Base-by-base conservation (phyloP, 805 yeast species). In the Metschnikowia aberdeeniae region DNA sequence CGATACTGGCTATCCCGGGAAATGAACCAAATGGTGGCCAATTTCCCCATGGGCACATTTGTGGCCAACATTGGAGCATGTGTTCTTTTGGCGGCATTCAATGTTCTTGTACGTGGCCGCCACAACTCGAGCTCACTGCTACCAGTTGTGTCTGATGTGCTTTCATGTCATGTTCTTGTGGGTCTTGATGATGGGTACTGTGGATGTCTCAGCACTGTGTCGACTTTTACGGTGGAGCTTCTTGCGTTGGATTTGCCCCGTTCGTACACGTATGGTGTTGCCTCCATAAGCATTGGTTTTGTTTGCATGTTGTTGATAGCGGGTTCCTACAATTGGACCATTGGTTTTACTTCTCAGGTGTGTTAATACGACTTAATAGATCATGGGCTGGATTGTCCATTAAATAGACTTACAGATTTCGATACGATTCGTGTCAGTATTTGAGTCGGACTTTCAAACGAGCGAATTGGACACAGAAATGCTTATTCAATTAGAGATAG, bases 171-270 rank as follows among this genome's bases (percentile, higher is more conserved):
- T 33, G 76, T 80, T 3, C 55, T 83, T 0, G 49, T 54, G 6
- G 89, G 84, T 0, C 57, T 85, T 2, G 70, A 66, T 14, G 77
- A 78, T 53, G 95, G 95, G 0, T 81, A 77, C 47, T 81, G 88
- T 57, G 95, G 90, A 1, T 74, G 78, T 2, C 62, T 84, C 41
- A 80, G 88, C 33, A 86, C 97, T 0, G 77, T 87, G 33, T 82
- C 92, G 44, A 85, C 96, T 0, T 85, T 89, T 53, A 74, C 86
- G 7, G 80, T 76, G 34, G 97, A 89, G 60, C 61, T 87, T 32
- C 70, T 55, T 50, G 60, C 58, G 1, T 38, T 63, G 34, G 46
- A 59, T 45, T 42, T 70, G 5, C 32, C 57, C 12, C 49, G 66
- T 46, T 64, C 79, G 4, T 75, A 80, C 44, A 46, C 61, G 6